phyloP scores from a whole-genome alignment of 129 eudicot genomes.

The Mikania micrantha region DNA sequence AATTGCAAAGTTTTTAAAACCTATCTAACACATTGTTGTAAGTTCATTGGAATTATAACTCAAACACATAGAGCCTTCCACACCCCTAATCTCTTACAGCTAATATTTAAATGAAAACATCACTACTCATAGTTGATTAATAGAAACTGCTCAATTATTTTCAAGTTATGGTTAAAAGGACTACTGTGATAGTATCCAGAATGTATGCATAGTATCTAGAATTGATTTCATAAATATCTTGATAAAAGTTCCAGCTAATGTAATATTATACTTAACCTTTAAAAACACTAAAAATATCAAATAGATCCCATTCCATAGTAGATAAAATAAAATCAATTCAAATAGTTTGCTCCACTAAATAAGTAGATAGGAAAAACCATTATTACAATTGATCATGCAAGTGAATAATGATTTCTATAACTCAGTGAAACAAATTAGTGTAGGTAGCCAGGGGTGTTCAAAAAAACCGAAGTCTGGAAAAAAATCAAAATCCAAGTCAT shows the following conservation, averaged over 20 bases:
- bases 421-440: background rate
- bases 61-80: background rate
- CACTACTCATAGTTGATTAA: background rate
- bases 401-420: background rate
- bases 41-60: background rate
- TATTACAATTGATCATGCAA: background rate
- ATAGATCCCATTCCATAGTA: background rate
- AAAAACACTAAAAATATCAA: background rate
- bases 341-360: background rate
- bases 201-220: background rate
- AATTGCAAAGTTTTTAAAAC: background rate
- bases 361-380: background rate
- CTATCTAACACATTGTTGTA: background rate
- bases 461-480: too few relatives aligned
- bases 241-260: background rate
- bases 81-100: background rate
- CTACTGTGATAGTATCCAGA: background rate
- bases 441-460: too few relatives aligned
- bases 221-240: background rate
- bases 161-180: background rate
- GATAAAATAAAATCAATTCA: too few relatives aligned
- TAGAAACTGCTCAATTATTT: background rate
- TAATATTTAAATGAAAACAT: background rate
- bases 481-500: too few relatives aligned
- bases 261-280: background rate